phyloP scores from a whole-genome alignment of 2,329 filamentous ascomycete species.

The Metarhizium humberi region DNA sequence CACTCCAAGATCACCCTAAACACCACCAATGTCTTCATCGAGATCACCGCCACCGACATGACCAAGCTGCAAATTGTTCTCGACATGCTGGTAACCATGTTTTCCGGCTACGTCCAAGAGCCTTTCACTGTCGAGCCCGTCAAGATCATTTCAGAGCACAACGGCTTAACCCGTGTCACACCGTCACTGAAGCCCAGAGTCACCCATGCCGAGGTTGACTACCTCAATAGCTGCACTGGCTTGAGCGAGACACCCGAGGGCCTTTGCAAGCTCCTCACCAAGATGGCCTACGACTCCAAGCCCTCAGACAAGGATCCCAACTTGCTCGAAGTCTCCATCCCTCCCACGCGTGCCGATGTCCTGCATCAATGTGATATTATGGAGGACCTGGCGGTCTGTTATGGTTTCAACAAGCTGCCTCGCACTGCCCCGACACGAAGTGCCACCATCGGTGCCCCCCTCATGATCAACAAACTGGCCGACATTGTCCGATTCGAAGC shows the following conservation, averaged over 20 bases:
- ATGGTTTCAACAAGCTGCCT: conserved; percentile 94
- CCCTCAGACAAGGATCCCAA: conserved; percentile 62
- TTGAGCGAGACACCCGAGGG: conserved; percentile 63
- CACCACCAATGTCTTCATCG: conserved; percentile 92
- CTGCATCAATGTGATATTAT: conserved; percentile 97
- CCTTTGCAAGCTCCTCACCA: conserved; percentile 71
- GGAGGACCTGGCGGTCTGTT: conserved; percentile 95
- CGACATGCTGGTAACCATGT: conserved; percentile 96
- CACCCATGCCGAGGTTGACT: conserved; percentile 78
- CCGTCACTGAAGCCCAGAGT: conserved; percentile 71
- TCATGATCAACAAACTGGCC: conserved; percentile 86
- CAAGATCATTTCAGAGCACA: conserved; percentile 86
- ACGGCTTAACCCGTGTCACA: conserved; percentile 69
- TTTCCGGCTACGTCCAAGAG: conserved; percentile 82
- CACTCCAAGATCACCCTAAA: conserved; percentile 91
- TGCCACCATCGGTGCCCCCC: conserved; percentile 74
- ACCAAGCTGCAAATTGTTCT: conserved; percentile 95
- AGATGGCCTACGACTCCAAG: conserved; percentile 79
- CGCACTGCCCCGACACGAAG: conserved; percentile 79
- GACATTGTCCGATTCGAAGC: conserved; percentile 86
- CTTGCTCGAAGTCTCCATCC: conserved; percentile 72
- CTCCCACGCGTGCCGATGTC: conserved; percentile 85
- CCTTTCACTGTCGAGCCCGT: conserved; percentile 90
- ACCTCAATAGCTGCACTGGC: conserved; percentile 89
- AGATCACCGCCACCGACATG: conserved; percentile 90